Base-by-base conservation (phyloP, 768 basidiomycete genomes). In the Nidularia sp. region DNA sequence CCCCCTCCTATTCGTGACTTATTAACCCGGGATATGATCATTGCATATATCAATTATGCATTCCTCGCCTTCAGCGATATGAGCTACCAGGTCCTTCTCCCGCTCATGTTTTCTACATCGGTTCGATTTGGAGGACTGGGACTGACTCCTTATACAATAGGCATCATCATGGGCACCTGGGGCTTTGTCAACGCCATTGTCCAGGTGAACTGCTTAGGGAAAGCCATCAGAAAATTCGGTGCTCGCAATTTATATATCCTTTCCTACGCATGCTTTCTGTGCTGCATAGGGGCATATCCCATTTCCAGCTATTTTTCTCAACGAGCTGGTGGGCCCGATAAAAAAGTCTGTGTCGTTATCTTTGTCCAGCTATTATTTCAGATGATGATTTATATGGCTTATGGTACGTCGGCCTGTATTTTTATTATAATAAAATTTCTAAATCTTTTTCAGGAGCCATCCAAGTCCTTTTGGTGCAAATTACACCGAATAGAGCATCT, bases 61-160 rank as follows among this genome's bases (percentile, higher is more conserved):
- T 60, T 67, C 54, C 60, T 66, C 25, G 54, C 63, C 29, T 70
- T 69, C 48, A 47, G 60, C 8, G 65, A 70, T 41, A 65, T 64
- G 59, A 49, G 60, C 9, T 58, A 62, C 47, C 57, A 62, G 36
- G 62, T 59, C 22, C 58, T 71, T 13, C 46, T 63, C 10, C 66
- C 67, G 3, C 63, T 71, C 43, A 56, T 71, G 51, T 69, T 63
- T 51, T 77, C 80, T 29, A 82, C 82, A 0, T 79, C 86, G 1
- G 63, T 79, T 45, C 61, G 64, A 6, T 62, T 75, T 2, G 84
- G 85, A 12, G 85, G 84, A 0, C 72, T 85, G 18, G 81, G 81
- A 9, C 66, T 84, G 35, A 62, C 72, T 32, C 76, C 83, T 3
- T 72, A 72, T 18, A 57, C 60, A 5, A 85, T 87, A 29, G 85